Percentiles rank a stretch among this genome's conserved stretches.
These are phyloP conservation scores for Penicillium coffeae DNA, from an alignment of 495 filamentous ascomycete species.

Conservation along the genomic window DNA sequence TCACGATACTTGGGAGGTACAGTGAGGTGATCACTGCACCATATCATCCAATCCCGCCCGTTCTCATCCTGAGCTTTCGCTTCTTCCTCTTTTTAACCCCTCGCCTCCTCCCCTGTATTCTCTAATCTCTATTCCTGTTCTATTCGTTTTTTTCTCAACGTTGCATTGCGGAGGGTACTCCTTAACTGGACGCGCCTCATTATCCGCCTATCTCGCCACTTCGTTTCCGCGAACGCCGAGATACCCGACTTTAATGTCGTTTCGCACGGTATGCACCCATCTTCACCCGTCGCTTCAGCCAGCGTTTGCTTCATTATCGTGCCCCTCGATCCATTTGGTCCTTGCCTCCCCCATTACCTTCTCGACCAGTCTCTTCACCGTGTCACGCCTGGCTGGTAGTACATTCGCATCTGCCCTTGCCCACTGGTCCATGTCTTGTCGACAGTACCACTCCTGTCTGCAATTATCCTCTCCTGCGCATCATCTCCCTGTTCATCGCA, in stretches of 20 bases:
- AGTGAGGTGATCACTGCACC: conserved; percentile 23
- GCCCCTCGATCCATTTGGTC: not conserved
- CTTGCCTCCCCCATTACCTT: conserved; percentile 11
- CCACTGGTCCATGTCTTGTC: conserved; percentile 21
- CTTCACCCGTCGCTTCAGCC: conserved; percentile 10
- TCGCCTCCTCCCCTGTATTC: conserved; percentile 8
- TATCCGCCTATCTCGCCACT: conserved; percentile 1
- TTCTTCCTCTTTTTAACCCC: conserved; percentile 1
- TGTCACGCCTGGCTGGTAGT: conserved; percentile 17
- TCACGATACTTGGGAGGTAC: conserved; percentile 20
- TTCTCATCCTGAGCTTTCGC: not conserved
- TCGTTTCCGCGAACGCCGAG: not conserved
- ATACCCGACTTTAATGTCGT: not conserved
- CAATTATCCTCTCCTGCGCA: conserved; percentile 14
- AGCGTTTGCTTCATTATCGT: conserved; percentile 8
- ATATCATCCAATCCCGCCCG: conserved; percentile 11
- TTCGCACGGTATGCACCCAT: conserved; percentile 1
- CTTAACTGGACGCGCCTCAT: not conserved
- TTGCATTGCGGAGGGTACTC: conserved; percentile 14
- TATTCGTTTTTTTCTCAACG: conserved; percentile 1
- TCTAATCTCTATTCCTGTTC: not conserved
- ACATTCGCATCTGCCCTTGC: conserved; percentile 15
- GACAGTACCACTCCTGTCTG: conserved; percentile 17
- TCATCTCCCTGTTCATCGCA: conserved; percentile 7
- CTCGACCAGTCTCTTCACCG: conserved; percentile 11